phyloP scores from a whole-genome alignment of 306 rosid species.

The Oemleria cerasiformis region DNA sequence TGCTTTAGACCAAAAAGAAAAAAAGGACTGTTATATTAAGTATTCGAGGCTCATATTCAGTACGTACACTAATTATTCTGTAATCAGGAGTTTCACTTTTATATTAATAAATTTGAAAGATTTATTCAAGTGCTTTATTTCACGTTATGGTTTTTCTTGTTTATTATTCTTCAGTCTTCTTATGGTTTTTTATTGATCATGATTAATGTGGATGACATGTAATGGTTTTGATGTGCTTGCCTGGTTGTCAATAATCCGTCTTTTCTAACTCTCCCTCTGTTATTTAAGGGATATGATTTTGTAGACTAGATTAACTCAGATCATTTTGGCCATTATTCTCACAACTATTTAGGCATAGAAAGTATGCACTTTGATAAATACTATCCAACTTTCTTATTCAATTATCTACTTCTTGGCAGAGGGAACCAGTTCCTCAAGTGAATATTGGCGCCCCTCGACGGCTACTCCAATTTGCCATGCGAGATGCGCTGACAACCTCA shows the following conservation, averaged over 20 bases:
- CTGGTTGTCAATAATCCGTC: not conserved
- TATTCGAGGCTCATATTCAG: not conserved
- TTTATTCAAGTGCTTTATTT: not conserved
- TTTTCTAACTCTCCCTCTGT: too few species aligned
- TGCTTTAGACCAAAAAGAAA: not conserved
- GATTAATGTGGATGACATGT: not conserved
- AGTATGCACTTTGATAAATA: not conserved
- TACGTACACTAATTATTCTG: not conserved
- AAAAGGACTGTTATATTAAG: not conserved
- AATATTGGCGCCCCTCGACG: slow-evolving; percentile 71
- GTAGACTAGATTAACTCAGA: not conserved
- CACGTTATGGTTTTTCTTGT: not conserved
- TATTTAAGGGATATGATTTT: not conserved
- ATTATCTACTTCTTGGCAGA: slow-evolving; percentile 43
- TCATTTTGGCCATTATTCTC: not conserved
- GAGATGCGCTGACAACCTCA: slow-evolving; percentile 78
- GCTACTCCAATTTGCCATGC: slow-evolving; percentile 85
- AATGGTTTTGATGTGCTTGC: not conserved
- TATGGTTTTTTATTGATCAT: not conserved
- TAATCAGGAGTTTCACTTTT: not conserved
- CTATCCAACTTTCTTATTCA: slow-evolving; percentile 32
- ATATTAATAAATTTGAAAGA: not conserved
- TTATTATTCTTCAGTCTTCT: not conserved
- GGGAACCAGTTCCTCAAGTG: slow-evolving; percentile 52
- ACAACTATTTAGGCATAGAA: not conserved